Evolutionary conservation across 768 basidiomycete species (phyloP).

Genomic region (Phallus indusiatus): DNA sequence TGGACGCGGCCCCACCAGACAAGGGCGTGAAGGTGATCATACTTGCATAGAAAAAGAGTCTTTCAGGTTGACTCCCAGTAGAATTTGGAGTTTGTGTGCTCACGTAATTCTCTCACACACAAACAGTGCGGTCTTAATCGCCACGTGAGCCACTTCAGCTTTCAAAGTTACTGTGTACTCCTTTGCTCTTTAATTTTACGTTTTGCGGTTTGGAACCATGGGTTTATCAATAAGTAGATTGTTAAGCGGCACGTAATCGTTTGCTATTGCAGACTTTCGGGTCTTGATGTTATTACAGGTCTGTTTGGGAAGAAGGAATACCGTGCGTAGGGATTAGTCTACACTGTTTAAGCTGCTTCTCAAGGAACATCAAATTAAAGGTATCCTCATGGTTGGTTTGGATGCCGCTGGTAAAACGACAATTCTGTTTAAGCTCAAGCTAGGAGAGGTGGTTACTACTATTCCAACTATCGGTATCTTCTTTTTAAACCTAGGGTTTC

Average conservation of each 20-base stretch:
- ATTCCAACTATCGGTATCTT: constrained; percentile 98
- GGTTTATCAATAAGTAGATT: constrained; percentile 63
- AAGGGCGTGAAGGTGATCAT: constrained; percentile 97
- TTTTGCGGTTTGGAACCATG: constrained; percentile 36
- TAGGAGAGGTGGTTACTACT: constrained; percentile 99
- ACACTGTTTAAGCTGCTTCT: constrained; percentile 15
- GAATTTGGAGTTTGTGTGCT: not conserved
- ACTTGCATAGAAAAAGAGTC: not conserved
- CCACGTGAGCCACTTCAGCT: not conserved
- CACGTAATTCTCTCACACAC: not conserved
- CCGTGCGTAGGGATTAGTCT: constrained; percentile 52
- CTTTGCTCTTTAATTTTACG: not conserved
- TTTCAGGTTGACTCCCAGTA: not conserved
- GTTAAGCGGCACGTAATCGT: not conserved
- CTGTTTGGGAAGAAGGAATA: constrained; percentile 99
- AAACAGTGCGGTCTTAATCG: not conserved
- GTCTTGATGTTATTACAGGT: constrained; percentile 20
- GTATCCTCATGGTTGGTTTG: constrained; percentile 99
- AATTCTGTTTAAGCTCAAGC: constrained; percentile 98
- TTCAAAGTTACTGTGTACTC: too few species aligned
- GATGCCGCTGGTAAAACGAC: constrained; percentile 90
- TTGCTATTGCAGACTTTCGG: not conserved
- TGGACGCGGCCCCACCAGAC: constrained; percentile 70
- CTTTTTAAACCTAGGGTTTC: not conserved
- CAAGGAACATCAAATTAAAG: constrained; percentile 34